Evolutionary conservation across 331 rosid genomes (phyloP), one percentile per base, ranked within the genome.

Genomic region (Stylosanthes scabra): DNA sequence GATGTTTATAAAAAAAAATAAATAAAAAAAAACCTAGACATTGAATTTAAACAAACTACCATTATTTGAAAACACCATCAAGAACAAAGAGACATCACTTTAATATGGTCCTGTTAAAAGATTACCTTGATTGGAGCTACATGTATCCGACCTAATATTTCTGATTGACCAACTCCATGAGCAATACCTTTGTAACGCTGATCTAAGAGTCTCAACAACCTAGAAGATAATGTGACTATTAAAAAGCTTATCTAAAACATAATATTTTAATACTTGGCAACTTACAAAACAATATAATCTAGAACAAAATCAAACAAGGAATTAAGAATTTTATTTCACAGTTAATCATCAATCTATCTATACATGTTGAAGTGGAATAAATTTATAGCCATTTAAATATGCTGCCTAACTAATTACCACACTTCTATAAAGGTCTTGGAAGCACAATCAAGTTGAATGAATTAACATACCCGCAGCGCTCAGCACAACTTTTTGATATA

Each of bases 51-150:
- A 46, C 16, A 57, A 12, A 46, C 28, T 27, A 15, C 37, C 63
- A 61, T 66, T 60, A 41, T 40, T 56, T 37, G 29, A 20, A 62
- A 27, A 71, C 13, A 61, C 20, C 58, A 44, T 28, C 42, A 44
- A 9, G 27, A 28, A 57, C 37, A 42, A 60, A 73, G 8, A 49
- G 50, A 40, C 16, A 50, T 28, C 11, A 69, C 74, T 44, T 50
- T 62, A 45, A 50, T 49, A n/a, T 14, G 28, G 31, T 59, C n/a
- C 27, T 41, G 42, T 41, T 25, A 72, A 47, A 52, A 67, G 47
- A 54, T 68, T 80, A 95, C 99, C 97, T 95, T 95, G 82, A 95
- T 95, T 64, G 97, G 91, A 80, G 99, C 97, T 61, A 95, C 99
- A 74, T 95, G 99, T 56, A 95, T 90, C 13, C 93, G 85, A 68